A percentile compares a stretch with the other conserved stretches of the same genome.
phyloP scores from a whole-genome alignment of 345 rosid genomes.

The Citrus glauca region DNA sequence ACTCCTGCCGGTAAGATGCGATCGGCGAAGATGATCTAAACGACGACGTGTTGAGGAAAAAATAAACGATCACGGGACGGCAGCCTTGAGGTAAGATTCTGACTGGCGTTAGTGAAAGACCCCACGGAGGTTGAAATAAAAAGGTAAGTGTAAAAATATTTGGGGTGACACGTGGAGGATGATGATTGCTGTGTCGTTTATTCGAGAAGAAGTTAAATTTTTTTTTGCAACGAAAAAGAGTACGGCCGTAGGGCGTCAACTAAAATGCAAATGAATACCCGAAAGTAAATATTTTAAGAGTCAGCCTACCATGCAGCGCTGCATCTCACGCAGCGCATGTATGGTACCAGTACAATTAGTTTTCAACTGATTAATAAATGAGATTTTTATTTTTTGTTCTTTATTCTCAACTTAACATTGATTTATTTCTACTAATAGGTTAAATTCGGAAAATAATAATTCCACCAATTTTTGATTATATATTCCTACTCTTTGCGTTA shows the following conservation, averaged over 20 bases:
- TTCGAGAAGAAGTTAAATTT: background rate
- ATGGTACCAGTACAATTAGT: too few species aligned
- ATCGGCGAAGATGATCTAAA: conserved; percentile 12
- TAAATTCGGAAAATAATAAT: too few species aligned
- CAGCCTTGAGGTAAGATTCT: conserved; percentile 16
- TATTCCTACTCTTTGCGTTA: too few species aligned
- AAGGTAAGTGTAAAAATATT: background rate
- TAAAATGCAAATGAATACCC: background rate
- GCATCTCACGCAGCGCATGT: too few species aligned
- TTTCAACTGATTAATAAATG: too few species aligned
- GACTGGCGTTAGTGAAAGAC: conserved; percentile 16
- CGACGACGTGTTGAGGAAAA: conserved; percentile 17
- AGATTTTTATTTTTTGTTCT: too few species aligned
- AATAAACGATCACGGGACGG: conserved; percentile 2
- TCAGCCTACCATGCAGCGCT: too few species aligned
- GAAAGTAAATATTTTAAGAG: too few species aligned
- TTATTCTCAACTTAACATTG: too few species aligned
- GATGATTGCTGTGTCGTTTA: background rate
- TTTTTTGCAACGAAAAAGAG: background rate
- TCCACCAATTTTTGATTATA: too few species aligned
- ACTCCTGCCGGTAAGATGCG: background rate
- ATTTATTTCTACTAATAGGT: too few species aligned
- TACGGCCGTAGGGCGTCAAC: background rate
- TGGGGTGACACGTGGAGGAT: conserved; percentile 17
- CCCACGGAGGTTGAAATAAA: conserved; percentile 16